Conservation (phyloP, 805 yeast species). For the Priceomyces castillae region DNA sequence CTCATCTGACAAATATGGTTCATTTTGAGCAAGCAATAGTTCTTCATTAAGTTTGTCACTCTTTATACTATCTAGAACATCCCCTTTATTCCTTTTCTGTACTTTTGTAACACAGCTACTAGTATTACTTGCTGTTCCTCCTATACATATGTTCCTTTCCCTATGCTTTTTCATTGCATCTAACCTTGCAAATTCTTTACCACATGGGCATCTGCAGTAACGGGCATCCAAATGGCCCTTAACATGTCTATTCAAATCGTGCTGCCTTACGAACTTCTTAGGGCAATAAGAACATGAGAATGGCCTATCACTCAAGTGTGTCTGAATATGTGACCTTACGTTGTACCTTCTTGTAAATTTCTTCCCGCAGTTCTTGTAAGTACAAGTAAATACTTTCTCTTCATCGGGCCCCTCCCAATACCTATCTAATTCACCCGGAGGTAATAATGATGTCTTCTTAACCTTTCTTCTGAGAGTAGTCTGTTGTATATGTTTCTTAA, state of each 20-base stretch:
- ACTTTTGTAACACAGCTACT: slow-evolving; percentile 25
- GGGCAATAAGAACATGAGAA: slow-evolving; percentile 75
- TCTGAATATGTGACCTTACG: slow-evolving; percentile 92
- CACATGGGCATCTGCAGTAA: slow-evolving; percentile 77
- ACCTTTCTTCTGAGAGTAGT: slow-evolving; percentile 47
- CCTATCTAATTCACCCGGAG: slow-evolving; percentile 85
- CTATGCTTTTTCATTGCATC: slow-evolving; percentile 87
- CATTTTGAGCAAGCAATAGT: slow-evolving; percentile 3
- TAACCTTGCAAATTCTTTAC: slow-evolving; percentile 86
- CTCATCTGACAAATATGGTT: not conserved
- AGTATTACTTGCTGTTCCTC: slow-evolving; percentile 47
- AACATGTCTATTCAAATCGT: slow-evolving; percentile 86
- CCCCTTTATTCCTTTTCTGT: slow-evolving; percentile 9
- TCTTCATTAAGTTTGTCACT: slow-evolving; percentile 12
- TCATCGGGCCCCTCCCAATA: slow-evolving; percentile 79
- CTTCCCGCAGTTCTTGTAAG: slow-evolving; percentile 76
- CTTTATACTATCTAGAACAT: slow-evolving; percentile 11
- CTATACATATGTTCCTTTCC: slow-evolving; percentile 74
- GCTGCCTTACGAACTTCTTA: slow-evolving; percentile 90
- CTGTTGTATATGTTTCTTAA: slow-evolving; percentile 34
- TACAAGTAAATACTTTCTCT: slow-evolving; percentile 70
- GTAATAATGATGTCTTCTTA: slow-evolving; percentile 65
- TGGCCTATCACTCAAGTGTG: slow-evolving; percentile 93
- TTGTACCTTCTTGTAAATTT: slow-evolving; percentile 85
- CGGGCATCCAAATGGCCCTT: slow-evolving; percentile 79